phyloP scores from a whole-genome alignment of 345 rosid species.

The Citrus cavaleriei region DNA sequence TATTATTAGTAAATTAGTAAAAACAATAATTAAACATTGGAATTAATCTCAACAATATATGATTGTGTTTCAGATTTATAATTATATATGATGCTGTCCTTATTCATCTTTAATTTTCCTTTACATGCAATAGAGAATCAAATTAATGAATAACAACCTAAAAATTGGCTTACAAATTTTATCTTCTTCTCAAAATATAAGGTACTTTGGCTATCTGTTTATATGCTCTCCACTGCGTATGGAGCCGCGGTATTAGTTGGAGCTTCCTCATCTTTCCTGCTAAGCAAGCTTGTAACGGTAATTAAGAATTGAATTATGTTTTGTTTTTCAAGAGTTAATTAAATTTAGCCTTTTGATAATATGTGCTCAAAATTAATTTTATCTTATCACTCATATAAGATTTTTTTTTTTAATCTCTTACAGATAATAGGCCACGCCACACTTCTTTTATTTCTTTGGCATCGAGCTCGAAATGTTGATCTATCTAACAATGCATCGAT shows the following conservation, averaged over 20 bases:
- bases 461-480: conserved; percentile 24
- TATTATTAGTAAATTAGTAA: too few species aligned
- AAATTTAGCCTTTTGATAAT: too few species aligned
- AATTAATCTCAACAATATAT: too few species aligned
- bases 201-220: conserved; percentile 28
- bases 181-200: background rate
- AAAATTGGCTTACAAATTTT: background rate
- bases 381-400: background rate
- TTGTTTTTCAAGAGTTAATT: too few species aligned
- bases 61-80: too few species aligned
- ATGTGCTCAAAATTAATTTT: background rate
- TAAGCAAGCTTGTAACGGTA: conserved; percentile 20
- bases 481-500: conserved; percentile 3
- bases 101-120: too few species aligned
- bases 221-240: conserved; percentile 24
- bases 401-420: background rate
- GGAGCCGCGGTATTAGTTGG: conserved; percentile 27
- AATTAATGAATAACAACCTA: too few species aligned
- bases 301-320: background rate
- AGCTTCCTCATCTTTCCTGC: conserved; percentile 16
- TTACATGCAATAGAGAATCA: too few species aligned
- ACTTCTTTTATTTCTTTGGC: conserved; percentile 18
- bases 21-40: too few species aligned
- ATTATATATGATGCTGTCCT: too few species aligned
- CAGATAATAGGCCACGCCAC: conserved; percentile 28